Base-by-base conservation (phyloP, 768 basidiomycete species). In the Porphyrellus cyaneotinctus region DNA sequence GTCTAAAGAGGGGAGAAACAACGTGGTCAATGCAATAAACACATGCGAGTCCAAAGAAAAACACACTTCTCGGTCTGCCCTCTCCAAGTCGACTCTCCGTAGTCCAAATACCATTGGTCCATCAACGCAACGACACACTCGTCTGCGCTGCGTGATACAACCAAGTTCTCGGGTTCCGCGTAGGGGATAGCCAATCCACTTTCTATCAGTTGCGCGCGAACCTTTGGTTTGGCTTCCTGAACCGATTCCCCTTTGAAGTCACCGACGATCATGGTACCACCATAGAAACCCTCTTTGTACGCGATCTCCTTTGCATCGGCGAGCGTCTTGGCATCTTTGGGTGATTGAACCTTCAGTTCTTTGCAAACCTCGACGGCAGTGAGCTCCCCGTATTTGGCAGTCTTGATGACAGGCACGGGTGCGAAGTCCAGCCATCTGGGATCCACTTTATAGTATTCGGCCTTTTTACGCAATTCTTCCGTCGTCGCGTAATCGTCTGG, bases 81-180 rank as follows among this genome's bases (percentile, higher is more conserved):
- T 69, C 86, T 89, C 97, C 97, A 99, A n/a, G 69, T 66, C 1
- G 82, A 70, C 74, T 97, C 93, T 61, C 95, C 97, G 62, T 97
- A 99, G 70, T 98, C 93, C 70, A 98, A 73, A 71, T 98, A 99
- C 95, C 95, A 99, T 71, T 99, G 97, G 68, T 99, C 97, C 83
- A 94, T 95, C 59, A 99, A 74, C 4, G 95, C 95, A 52, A 99
- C 93, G 18, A 97, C 90, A 74, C 97, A 99, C 72, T 97, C 95
- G 64, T 99, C 97, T n/a, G 81, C 84, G 69, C 88, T 92, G 39
- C 95, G 79, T 41, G 87, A 91, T 63, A 94, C 82, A 63, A 97
- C 87, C 59, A 91, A 68, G 51, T 88, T 88, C 70, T 98, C 95
- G 1, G 95, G 95, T 71, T 98, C 95, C 11, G 95, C 93, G 67